A percentile compares a stretch with the other conserved stretches of the same genome.
phyloP scores from a whole-genome alignment of 768 basidiomycete genomes.

The Postia placenta region DNA sequence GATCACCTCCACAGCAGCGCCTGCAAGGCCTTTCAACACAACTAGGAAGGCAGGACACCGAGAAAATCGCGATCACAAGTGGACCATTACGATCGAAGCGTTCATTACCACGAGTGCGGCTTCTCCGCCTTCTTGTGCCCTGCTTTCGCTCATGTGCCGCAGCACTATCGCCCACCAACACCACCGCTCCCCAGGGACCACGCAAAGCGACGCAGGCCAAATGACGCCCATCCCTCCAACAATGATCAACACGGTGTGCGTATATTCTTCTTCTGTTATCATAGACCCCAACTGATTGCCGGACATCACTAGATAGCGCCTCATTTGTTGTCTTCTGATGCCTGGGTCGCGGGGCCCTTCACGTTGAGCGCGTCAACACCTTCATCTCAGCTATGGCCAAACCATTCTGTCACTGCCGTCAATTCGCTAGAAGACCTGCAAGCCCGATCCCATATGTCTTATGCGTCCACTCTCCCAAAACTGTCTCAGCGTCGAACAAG shows the following conservation, averaged over 20 bases:
- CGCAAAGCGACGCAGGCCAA: conserved; percentile 3
- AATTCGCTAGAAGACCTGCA: background rate
- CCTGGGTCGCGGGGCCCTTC: no score
- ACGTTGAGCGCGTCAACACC: no score
- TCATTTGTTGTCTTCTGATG: background rate
- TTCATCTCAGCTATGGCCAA: no score
- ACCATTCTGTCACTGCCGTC: background rate
- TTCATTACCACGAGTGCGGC: conserved; percentile 15
- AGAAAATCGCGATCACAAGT: conserved; percentile 1
- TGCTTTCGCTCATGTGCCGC: conserved; percentile 2
- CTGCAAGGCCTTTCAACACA: no score
- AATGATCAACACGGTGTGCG: background rate
- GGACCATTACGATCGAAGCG: conserved; percentile 9
- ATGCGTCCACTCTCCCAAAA: background rate
- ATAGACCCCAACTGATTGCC: background rate
- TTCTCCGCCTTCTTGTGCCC: background rate
- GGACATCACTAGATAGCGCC: background rate
- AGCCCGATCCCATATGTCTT: background rate
- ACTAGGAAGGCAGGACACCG: background rate
- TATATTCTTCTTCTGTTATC: background rate
- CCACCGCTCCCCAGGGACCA: conserved; percentile 22
- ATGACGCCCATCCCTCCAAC: background rate
- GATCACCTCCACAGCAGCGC: no score
- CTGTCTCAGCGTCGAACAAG: background rate
- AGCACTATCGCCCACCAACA: conserved; percentile 28